phyloP scores from a whole-genome alignment of 2,329 filamentous ascomycete species.

The Venturia nashicola region DNA sequence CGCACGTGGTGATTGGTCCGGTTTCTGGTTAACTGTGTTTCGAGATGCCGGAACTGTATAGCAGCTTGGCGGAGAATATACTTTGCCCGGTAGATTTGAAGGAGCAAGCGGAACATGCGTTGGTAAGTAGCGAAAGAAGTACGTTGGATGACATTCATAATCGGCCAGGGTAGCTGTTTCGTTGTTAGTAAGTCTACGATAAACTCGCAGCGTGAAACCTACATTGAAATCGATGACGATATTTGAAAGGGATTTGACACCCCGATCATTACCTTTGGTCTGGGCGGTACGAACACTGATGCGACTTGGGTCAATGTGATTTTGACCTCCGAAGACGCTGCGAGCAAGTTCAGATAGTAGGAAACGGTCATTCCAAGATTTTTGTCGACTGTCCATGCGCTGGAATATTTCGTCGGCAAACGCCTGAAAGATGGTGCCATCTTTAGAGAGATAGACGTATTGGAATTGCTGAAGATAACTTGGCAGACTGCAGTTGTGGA shows the following conservation, averaged over 20 bases:
- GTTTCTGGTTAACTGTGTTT: constrained; percentile 12
- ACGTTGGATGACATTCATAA: constrained; percentile 61
- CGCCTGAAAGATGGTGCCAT: constrained; percentile 54
- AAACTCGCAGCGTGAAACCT: constrained; percentile 38
- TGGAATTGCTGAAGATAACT: constrained; percentile 54
- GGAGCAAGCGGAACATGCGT: constrained; percentile 58
- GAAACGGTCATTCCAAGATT: constrained; percentile 69
- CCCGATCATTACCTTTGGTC: constrained; percentile 39
- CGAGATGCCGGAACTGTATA: constrained; percentile 18
- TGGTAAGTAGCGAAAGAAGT: constrained; percentile 56
- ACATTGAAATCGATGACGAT: constrained; percentile 59
- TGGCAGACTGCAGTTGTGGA: constrained; percentile 56
- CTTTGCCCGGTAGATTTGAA: constrained; percentile 64
- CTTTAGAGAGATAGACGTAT: constrained; percentile 61
- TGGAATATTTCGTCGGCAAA: constrained; percentile 63
- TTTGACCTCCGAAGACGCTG: constrained; percentile 48
- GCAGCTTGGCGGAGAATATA: constrained; percentile 48
- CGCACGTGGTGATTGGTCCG: constrained; percentile 28
- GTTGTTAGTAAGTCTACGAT: constrained; percentile 13
- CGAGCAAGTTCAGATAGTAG: constrained; percentile 67
- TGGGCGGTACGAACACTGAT: constrained; percentile 45
- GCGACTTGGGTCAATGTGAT: constrained; percentile 45
- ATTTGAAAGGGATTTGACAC: constrained; percentile 49
- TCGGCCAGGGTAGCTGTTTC: constrained; percentile 38
- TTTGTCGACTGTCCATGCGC: constrained; percentile 50